Evolutionary conservation across 169 alveolate species (phyloP).

Genomic region (Amoebophrya sp.): DNA sequence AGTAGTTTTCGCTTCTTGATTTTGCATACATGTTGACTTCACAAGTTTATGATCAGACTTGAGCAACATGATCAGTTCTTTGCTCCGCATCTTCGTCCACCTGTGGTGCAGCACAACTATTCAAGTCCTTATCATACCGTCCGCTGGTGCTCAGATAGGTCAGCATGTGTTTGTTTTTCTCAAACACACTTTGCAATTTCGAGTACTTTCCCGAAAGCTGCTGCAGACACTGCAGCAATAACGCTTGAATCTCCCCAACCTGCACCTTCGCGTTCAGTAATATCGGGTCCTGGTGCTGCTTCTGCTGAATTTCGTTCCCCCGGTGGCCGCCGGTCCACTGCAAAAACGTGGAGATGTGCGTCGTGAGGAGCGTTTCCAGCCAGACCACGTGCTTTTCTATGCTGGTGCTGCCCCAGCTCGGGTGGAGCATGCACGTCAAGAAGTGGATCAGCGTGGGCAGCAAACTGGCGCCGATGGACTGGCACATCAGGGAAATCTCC

Average conservation of each 20-base stretch:
- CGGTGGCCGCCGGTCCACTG: slow-evolving; percentile 11
- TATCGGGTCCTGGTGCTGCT: not conserved
- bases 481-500: slow-evolving; percentile 44
- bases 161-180: not conserved
- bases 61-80: no score
- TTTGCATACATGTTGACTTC: no score
- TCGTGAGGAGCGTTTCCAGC: not conserved
- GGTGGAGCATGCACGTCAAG: slow-evolving; percentile 28
- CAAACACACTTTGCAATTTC: not conserved
- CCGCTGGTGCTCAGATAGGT: not conserved
- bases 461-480: slow-evolving; percentile 50
- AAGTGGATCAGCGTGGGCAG: slow-evolving; percentile 55
- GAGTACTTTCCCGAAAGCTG: not conserved
- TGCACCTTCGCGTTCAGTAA: slow-evolving; percentile 1
- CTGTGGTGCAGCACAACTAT: no score
- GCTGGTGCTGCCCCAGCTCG: not conserved
- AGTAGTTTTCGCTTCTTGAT: no score
- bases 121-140: no score
- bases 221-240: not conserved
- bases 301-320: no score
- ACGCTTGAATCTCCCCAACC: not conserved
- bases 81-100: no score
- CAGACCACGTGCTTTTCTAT: not conserved
- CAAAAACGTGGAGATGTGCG: not conserved
- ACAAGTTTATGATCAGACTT: no score